Conservation (phyloP, 768 basidiomycete genomes). For the Pilatotrama ljubarskyi region DNA sequence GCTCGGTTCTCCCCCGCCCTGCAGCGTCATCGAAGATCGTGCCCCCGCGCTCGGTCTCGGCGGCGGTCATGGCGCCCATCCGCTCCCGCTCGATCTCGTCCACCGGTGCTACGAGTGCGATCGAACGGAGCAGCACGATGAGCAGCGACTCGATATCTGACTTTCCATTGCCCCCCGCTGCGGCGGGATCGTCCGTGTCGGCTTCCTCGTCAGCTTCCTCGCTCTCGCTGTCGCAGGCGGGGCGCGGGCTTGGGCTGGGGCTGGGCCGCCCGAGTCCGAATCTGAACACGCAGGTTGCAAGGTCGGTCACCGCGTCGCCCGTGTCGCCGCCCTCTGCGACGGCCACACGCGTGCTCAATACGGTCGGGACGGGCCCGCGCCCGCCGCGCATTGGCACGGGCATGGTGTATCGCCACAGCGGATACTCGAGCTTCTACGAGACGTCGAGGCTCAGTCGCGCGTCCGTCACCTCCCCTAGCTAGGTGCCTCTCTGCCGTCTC, state of each 20-base stretch:
- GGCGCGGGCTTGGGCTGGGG: neutral
- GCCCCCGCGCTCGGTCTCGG: slow-evolving; percentile 10
- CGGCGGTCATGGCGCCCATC: slow-evolving; percentile 13
- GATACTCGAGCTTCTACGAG: slow-evolving; percentile 24
- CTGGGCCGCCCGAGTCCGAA: neutral
- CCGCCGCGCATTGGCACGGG: slow-evolving; percentile 68
- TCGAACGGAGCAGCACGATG: neutral
- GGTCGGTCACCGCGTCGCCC: neutral
- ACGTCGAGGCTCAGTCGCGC: slow-evolving; percentile 15
- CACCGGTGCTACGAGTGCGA: too few species aligned
- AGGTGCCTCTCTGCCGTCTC: neutral
- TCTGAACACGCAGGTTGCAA: slow-evolving; percentile 7
- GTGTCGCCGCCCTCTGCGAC: slow-evolving; percentile 10
- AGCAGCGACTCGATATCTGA: slow-evolving; percentile 9
- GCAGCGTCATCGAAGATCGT: neutral
- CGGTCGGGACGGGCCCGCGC: slow-evolving; percentile 24
- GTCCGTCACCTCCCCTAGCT: slow-evolving; percentile 16
- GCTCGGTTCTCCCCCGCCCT: neutral
- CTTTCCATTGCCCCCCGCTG: slow-evolving; percentile 9
- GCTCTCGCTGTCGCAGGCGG: too few species aligned
- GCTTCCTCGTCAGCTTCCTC: neutral
- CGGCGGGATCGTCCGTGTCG: neutral
- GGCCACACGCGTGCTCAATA: slow-evolving; percentile 15
- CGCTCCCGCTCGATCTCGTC: slow-evolving; percentile 7
- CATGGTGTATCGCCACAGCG: slow-evolving; percentile 53